Conservation (phyloP, 371 early-diverging fungal species). For the Syncephalastrum monosporum region DNA sequence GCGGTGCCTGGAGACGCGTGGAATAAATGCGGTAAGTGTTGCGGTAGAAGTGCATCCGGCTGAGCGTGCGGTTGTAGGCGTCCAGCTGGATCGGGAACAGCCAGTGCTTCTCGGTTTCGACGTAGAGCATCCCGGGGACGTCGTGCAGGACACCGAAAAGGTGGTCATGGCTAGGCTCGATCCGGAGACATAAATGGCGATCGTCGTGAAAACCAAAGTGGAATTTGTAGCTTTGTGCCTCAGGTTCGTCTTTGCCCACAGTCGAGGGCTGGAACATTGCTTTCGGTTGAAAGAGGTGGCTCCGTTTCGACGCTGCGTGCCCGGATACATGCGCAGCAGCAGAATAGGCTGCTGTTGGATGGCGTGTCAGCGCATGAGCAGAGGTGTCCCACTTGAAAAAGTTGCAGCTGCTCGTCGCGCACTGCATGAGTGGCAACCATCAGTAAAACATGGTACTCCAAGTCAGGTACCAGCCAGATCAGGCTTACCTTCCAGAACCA, state of each 20-base stretch:
- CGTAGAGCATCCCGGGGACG: no score
- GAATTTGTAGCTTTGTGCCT: constrained; percentile 10
- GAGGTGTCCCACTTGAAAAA: constrained; percentile 43
- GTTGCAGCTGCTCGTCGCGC: constrained; percentile 25
- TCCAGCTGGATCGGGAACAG: constrained; percentile 24
- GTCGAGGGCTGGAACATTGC: no score
- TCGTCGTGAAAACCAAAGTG: constrained; percentile 14
- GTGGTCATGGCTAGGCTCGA: no score
- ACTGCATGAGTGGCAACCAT: constrained; percentile 16
- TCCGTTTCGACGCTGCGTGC: background rate
- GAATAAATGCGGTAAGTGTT: background rate
- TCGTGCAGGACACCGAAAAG: no score
- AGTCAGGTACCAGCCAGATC: background rate
- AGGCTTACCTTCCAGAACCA: constrained; percentile 36
- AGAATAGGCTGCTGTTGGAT: constrained; percentile 24
- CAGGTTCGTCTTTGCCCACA: no score
- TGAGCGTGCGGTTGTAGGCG: constrained; percentile 22
- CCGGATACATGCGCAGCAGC: constrained; percentile 2
- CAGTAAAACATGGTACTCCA: background rate
- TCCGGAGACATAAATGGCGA: constrained; percentile 10
- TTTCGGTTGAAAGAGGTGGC: background rate
- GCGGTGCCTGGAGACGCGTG: constrained; percentile 1
- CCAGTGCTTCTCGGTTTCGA: constrained; percentile 13
- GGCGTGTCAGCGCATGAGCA: constrained; percentile 16
- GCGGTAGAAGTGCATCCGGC: constrained; percentile 2